These are phyloP conservation scores for Xylaria sp. DNA, from an alignment of 2,329 filamentous ascomycete species.

Conservation along the genomic window DNA sequence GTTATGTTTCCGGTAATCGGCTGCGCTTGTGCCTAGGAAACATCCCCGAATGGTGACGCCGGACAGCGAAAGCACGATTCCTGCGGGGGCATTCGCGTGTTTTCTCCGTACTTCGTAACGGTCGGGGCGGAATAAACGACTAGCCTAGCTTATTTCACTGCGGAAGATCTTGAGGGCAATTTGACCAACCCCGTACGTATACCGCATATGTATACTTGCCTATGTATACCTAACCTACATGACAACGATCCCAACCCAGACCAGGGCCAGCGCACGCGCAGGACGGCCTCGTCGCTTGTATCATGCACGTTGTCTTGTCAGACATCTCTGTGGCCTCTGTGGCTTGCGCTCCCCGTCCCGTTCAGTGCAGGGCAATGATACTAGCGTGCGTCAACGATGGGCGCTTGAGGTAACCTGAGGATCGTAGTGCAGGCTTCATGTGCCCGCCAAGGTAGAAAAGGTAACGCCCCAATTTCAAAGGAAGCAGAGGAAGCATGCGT, in stretches of 20 bases:
- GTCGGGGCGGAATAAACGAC: slow-evolving; percentile 4
- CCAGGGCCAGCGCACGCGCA: not conserved
- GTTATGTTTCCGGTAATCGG: slow-evolving; percentile 26
- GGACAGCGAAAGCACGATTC: slow-evolving; percentile 25
- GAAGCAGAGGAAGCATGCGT: slow-evolving; percentile 23
- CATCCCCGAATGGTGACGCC: slow-evolving; percentile 23
- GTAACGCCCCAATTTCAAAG: slow-evolving; percentile 1
- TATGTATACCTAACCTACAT: not conserved
- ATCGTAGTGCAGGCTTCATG: no score
- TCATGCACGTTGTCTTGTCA: not conserved
- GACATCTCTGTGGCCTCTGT: not conserved
- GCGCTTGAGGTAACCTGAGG: not conserved
- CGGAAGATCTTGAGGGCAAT: not conserved
- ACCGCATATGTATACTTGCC: no score
- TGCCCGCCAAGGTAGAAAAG: not conserved
- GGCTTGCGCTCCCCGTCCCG: not conserved
- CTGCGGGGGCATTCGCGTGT: slow-evolving; percentile 7
- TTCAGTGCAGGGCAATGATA: no score
- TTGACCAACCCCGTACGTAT: slow-evolving; percentile 3
- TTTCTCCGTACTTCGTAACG: slow-evolving; percentile 15
- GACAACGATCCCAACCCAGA: not conserved
- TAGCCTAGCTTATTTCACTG: not conserved
- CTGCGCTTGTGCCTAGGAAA: slow-evolving; percentile 13
- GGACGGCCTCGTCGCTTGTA: not conserved
- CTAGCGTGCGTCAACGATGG: not conserved